Evolutionary conservation across 2,329 filamentous ascomycete species (phyloP).

Genomic region (Ciborinia camelliae): DNA sequence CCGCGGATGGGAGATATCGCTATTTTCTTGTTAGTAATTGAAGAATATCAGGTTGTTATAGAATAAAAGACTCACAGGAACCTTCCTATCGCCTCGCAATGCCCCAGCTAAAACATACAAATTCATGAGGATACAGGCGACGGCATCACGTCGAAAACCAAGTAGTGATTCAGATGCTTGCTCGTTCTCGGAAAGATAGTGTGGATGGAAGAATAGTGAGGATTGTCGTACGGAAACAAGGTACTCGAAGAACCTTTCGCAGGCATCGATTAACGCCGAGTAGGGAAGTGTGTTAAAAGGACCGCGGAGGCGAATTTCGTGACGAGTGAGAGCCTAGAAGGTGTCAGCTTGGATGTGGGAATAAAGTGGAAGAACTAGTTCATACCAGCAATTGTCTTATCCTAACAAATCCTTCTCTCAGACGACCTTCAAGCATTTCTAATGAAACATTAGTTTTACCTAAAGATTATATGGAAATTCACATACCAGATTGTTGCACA

Average conservation of each 20-base stretch:
- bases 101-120: slow-evolving; percentile 57
- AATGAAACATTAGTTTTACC: slow-evolving; percentile 16
- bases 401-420: slow-evolving; percentile 58
- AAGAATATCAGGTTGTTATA: not conserved
- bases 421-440: slow-evolving; percentile 55
- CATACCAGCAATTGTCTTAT: slow-evolving; percentile 50
- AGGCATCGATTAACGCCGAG: slow-evolving; percentile 52
- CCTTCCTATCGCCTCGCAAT: slow-evolving; percentile 47
- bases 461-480: not conserved
- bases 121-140: slow-evolving; percentile 55
- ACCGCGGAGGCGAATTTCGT: slow-evolving; percentile 56
- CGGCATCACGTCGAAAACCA: slow-evolving; percentile 52
- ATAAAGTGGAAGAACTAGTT: not conserved
- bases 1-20: slow-evolving; percentile 55
- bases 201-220: slow-evolving; percentile 54
- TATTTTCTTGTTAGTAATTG: slow-evolving; percentile 13
- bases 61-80: slow-evolving; percentile 39
- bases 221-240: slow-evolving; percentile 56
- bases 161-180: slow-evolving; percentile 49
- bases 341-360: not conserved
- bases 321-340: slow-evolving; percentile 49
- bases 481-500: slow-evolving; percentile 44
- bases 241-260: slow-evolving; percentile 58
- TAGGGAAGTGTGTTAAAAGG: slow-evolving; percentile 57
- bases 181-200: slow-evolving; percentile 49